phyloP scores from a whole-genome alignment of 208 protist species.

The Wallacemonas sp. region DNA sequence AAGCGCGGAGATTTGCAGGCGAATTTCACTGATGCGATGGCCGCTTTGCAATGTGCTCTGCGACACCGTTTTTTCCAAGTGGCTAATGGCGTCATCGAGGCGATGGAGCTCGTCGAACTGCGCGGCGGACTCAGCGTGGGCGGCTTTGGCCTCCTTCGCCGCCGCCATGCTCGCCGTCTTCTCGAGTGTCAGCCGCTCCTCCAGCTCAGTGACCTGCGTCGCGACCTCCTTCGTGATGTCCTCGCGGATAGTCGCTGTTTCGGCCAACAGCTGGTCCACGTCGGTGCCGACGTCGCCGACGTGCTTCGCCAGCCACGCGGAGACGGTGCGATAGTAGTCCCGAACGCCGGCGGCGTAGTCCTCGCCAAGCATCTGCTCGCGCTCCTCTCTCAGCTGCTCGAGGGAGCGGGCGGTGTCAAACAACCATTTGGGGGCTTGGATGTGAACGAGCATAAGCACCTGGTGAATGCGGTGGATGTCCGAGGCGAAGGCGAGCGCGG shows the following conservation, averaged over 20 bases:
- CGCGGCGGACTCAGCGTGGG: conserved; percentile 34
- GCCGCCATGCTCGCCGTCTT: conserved; percentile 21
- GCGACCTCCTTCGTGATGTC: conserved; percentile 48
- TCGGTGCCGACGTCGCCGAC: conserved; percentile 46
- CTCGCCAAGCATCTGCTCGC: conserved; percentile 44
- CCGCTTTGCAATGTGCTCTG: conserved; percentile 56
- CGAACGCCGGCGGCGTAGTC: conserved; percentile 68
- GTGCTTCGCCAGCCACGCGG: conserved; percentile 55
- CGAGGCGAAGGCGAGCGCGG: conserved; percentile 59
- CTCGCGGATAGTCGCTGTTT: conserved; percentile 63
- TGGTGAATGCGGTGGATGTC: conserved; percentile 74
- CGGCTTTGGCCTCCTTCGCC: conserved; percentile 39
- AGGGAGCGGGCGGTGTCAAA: conserved; percentile 67
- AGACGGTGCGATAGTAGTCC: conserved; percentile 63
- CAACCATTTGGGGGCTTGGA: conserved; percentile 75
- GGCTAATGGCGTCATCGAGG: conserved; percentile 52
- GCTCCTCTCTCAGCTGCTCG: conserved; percentile 51
- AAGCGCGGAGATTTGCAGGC: conserved; percentile 63
- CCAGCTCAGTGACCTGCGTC: conserved; percentile 29
- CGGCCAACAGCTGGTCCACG: conserved; percentile 47
- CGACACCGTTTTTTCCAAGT: conserved; percentile 43
- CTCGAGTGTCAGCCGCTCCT: conserved; percentile 40
- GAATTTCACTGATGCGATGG: conserved; percentile 70
- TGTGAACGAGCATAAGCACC: conserved; percentile 79
- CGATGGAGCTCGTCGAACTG: conserved; percentile 54